Evolutionary conservation across 306 rosid genomes (phyloP).

Genomic region (Medicago lupulina): DNA sequence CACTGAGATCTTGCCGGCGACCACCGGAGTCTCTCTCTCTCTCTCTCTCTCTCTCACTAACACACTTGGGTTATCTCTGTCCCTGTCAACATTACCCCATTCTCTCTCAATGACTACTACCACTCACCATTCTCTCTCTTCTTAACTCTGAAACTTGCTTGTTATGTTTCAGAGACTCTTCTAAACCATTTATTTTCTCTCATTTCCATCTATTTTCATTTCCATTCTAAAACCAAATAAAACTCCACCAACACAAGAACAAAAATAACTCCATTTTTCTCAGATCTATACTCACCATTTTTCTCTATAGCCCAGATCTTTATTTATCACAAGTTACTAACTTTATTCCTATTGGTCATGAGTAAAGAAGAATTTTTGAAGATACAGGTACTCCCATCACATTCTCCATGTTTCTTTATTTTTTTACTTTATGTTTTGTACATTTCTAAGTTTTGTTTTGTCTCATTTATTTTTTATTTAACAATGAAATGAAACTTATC

Average conservation of each 20-base stretch:
- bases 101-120: constrained; percentile 35
- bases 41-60: no score
- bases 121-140: constrained; percentile 41
- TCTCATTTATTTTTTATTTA: not conserved
- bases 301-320: not conserved
- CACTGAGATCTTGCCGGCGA: no score
- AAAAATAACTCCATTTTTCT: not conserved
- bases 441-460: constrained; percentile 15
- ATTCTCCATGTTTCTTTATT: constrained; percentile 25
- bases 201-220: constrained; percentile 5
- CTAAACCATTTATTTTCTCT: constrained; percentile 33
- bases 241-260: not conserved
- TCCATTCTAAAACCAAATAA: not conserved
- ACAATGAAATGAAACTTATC: constrained; percentile 26
- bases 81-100: not conserved
- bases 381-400: constrained; percentile 78
- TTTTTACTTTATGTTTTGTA: not conserved
- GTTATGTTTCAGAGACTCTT: constrained; percentile 31
- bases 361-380: constrained; percentile 95
- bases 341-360: constrained; percentile 58
- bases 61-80: no score
- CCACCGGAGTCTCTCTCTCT: no score
- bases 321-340: constrained; percentile 36
- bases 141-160: constrained; percentile 43
- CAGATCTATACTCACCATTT: constrained; percentile 54